Evolutionary conservation across 495 filamentous ascomycete species (phyloP), one percentile per base, ranked within the genome.

Genomic region (Viridothelium virens): DNA sequence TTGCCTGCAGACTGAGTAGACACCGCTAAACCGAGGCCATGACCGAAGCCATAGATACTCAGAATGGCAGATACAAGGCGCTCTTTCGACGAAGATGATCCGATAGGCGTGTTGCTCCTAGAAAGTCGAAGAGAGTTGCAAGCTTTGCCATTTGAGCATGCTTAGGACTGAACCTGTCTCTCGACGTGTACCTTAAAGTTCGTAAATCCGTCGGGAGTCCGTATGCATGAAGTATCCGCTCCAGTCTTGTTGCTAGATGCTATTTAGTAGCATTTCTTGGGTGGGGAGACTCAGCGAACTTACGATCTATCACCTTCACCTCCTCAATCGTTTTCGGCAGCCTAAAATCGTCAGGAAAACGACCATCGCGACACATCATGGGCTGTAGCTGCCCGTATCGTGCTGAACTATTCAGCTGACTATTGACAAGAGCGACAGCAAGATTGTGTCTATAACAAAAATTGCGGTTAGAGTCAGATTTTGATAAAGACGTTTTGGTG

Each of bases 211-310:
- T 70, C 34, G 73, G 74, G 12, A 76, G 65, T 6, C 48, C 47
- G 67, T 78, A 78, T 6, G 73, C 71, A 16, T 65, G 67, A 36
- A 78, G 70, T 53, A 77, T 72, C 3, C 72, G 68, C 59, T 78
- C 77, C 53, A 78, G 61, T 48, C 71, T 63, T 0, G 71, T 69
- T 41, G 70, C 68, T 69, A 37, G 1, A 12, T 12, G 18, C 18
- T 10, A 38, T 65, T 25, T 9, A 38, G 65, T 66, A 34, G 68
- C 16, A 50, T 31, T 25, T 50, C 37, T 6, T 31, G 16, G 46
- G 10, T 36, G 39, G 11, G 62, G 2, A 16, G 2, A 16, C 36
- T 16, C 1, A 9, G 11, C 31, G 5, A 36, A 70, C 69, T 37
- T 70, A 73, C 71, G 65, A 38, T 75, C 71, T 59, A 76, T 69